These are phyloP conservation scores for Alternaria metachromatica DNA, from an alignment of 2,329 filamentous ascomycete species.

Conservation along the genomic window DNA sequence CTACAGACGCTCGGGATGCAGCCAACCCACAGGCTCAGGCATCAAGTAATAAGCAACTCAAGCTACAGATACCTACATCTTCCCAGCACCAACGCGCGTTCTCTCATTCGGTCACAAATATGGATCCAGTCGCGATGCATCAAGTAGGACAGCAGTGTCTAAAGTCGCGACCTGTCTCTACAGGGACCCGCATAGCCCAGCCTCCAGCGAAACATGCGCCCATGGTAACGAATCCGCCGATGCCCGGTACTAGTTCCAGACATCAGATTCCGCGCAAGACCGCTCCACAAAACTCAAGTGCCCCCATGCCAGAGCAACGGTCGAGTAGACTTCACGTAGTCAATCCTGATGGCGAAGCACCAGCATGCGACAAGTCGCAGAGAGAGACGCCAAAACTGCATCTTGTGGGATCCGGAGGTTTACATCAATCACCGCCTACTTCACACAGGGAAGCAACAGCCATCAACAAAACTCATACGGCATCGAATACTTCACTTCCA, in stretches of 20 bases:
- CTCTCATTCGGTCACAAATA: background rate
- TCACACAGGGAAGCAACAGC: background rate
- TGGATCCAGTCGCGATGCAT: background rate
- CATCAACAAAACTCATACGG: background rate
- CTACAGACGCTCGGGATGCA: background rate
- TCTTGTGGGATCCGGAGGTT: conserved; percentile 9
- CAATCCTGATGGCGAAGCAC: background rate
- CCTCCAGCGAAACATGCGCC: background rate
- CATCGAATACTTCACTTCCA: background rate
- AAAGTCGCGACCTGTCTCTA: background rate
- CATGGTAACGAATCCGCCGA: too few species aligned
- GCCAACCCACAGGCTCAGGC: conserved; percentile 3
- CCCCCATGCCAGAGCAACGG: background rate
- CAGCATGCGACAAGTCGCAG: background rate
- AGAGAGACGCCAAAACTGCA: background rate
- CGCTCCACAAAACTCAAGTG: background rate
- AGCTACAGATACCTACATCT: background rate
- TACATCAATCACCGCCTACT: background rate
- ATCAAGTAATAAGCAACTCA: background rate
- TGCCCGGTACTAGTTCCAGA: background rate
- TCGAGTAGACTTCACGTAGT: background rate
- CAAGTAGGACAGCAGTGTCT: background rate
- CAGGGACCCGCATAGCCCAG: background rate
- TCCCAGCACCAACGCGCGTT: background rate
- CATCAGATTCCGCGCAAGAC: background rate